These are phyloP conservation scores for Ogataea saltuana DNA, from an alignment of 805 yeast genomes.

Conservation along the genomic window DNA sequence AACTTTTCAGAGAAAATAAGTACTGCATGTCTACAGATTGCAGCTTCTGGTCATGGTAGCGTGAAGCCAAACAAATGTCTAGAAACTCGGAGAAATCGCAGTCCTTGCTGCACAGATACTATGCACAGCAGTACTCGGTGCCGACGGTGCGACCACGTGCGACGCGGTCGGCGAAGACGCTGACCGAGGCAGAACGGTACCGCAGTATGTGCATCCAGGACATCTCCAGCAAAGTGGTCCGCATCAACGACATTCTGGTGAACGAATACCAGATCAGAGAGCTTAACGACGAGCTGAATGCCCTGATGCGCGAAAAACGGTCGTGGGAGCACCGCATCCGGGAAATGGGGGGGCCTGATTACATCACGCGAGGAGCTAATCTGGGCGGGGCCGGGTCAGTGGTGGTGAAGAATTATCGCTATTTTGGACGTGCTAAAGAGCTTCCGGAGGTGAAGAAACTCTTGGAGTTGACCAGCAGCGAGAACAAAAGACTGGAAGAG, in stretches of 20 bases:
- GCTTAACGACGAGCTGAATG: constrained; percentile 72
- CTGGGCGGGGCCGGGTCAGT: constrained; percentile 9
- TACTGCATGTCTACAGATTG: no score
- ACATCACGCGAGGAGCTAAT: constrained; percentile 33
- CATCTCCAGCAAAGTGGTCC: constrained; percentile 57
- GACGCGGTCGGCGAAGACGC: constrained; percentile 50
- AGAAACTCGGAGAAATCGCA: constrained; percentile 77
- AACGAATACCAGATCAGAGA: constrained; percentile 68
- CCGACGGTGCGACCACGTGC: constrained; percentile 55
- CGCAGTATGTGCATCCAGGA: constrained; percentile 62
- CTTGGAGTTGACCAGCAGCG: constrained; percentile 36
- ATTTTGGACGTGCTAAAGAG: constrained; percentile 83
- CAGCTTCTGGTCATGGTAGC: background rate
- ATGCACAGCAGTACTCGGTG: constrained; percentile 56
- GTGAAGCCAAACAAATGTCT: constrained; percentile 59
- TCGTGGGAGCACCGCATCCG: constrained; percentile 80
- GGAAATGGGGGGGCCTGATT: constrained; percentile 74
- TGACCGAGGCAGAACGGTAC: constrained; percentile 74
- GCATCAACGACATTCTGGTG: constrained; percentile 60
- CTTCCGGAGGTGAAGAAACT: constrained; percentile 67
- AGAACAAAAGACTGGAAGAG: constrained; percentile 23
- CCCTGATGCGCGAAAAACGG: constrained; percentile 61
- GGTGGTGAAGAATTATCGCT: constrained; percentile 58
- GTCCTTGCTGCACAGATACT: constrained; percentile 64
- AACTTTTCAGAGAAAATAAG: no score